Evolutionary conservation across 2,329 filamentous ascomycete genomes (phyloP).

Genomic region (Aspergillus sp.): DNA sequence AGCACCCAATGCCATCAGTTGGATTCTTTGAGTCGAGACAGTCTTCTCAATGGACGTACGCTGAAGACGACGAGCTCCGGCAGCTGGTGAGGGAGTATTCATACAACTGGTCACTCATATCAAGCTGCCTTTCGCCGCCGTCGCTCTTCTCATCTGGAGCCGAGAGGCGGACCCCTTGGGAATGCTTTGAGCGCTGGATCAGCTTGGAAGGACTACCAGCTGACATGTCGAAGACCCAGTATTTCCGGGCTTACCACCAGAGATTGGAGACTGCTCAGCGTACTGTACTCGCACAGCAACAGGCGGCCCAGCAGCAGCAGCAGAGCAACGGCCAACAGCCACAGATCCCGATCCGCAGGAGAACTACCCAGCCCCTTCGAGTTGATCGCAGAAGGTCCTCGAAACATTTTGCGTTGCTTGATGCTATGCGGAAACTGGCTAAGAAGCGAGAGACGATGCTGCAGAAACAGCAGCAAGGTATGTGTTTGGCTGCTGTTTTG

Average conservation of each 20-base stretch:
- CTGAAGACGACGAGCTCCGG: conserved; percentile 84
- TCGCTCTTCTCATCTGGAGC: conserved; percentile 75
- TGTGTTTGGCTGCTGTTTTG: conserved; percentile 9
- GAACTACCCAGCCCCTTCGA: conserved; percentile 65
- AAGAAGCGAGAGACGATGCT: conserved; percentile 81
- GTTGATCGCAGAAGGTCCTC: conserved; percentile 82
- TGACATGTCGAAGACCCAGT: conserved; percentile 91
- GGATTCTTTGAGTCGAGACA: conserved; percentile 80
- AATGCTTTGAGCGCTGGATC: conserved; percentile 97
- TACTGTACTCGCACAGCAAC: conserved; percentile 49
- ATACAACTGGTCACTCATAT: conserved; percentile 96
- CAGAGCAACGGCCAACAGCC: conserved; percentile 44
- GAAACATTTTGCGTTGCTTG: conserved; percentile 78
- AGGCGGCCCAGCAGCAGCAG: conserved; percentile 42
- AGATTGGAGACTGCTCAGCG: conserved; percentile 55
- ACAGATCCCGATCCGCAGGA: conserved; percentile 52
- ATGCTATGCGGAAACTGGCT: conserved; percentile 88
- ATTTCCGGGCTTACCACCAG: conserved; percentile 69
- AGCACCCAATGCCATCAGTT: conserved; percentile 81
- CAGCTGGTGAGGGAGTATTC: conserved; percentile 81
- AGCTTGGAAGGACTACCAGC: conserved; percentile 79
- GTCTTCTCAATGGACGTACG: conserved; percentile 82
- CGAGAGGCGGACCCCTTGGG: conserved; percentile 89
- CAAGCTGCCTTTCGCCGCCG: conserved; percentile 63
- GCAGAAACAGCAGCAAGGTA: conserved; percentile 78